phyloP scores from a whole-genome alignment of 257 asterid species.

The Plantago ovata region DNA sequence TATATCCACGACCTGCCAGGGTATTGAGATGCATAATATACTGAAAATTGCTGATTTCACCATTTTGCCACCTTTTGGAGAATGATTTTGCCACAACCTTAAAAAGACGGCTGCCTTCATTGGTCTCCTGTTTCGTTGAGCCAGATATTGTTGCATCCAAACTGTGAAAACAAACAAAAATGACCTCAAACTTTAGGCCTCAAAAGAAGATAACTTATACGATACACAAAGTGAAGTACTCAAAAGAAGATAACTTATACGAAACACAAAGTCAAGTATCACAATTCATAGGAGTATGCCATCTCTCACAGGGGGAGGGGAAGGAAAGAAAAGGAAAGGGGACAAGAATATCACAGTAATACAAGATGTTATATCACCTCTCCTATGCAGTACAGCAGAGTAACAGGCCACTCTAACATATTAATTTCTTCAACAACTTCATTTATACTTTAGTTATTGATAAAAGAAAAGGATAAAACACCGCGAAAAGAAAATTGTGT shows the following conservation, averaged over 20 bases:
- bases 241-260: conserved; percentile 10
- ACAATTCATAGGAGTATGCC: too few species aligned
- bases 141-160: conserved; percentile 97
- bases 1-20: conserved; percentile 98
- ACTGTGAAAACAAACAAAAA: conserved; percentile 39
- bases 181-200: conserved; percentile 16
- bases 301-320: neutral
- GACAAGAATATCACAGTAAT: too few species aligned
- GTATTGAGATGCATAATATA: conserved; percentile 98
- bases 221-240: neutral
- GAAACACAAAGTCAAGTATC: neutral
- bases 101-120: conserved; percentile 96
- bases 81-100: conserved; percentile 95
- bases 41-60: conserved; percentile 99
- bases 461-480: too few species aligned
- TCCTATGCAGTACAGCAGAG: too few species aligned
- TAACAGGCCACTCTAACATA: too few species aligned
- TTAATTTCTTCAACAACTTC: too few species aligned
- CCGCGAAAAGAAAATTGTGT: too few species aligned
- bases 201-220: conserved; percentile 11
- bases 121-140: conserved; percentile 81
- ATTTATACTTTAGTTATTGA: too few species aligned
- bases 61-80: conserved; percentile 99
- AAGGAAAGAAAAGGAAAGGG: too few species aligned
- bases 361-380: too few species aligned